Percentiles rank a stretch among this genome's conserved stretches.
Conservation (phyloP, 2,329 filamentous ascomycete species). For the Fusarium tjaetaba region DNA sequence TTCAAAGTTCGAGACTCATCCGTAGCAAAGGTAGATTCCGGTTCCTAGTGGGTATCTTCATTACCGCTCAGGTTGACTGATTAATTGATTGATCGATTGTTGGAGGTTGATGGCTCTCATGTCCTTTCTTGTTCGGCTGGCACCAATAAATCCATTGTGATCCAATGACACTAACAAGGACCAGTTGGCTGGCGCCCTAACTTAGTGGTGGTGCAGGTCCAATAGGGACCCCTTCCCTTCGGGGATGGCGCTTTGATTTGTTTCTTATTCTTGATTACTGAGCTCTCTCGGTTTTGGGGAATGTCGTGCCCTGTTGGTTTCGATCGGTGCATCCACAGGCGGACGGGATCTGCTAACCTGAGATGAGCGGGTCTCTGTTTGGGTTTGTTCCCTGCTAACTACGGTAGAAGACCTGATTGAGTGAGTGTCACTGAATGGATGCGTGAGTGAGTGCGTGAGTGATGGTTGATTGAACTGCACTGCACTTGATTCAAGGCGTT, state of each 20-base stretch:
- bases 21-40: neutral
- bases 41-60: neutral
- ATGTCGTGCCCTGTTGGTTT: neutral
- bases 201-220: constrained; percentile 19
- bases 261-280: constrained; percentile 30
- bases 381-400: neutral
- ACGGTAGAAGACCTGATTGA: neutral
- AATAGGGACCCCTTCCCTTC: constrained; percentile 32
- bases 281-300: neutral
- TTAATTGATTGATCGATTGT: neutral
- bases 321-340: neutral
- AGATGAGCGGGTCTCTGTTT: neutral
- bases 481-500: constrained; percentile 11
- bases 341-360: neutral
- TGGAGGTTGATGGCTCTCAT: neutral
- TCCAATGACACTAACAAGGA: neutral
- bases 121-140: neutral
- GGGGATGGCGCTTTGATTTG: constrained; percentile 32
- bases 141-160: neutral
- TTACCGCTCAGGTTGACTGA: neutral
- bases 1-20: neutral
- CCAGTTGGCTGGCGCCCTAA: constrained; percentile 14
- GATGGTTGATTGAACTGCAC: neutral
- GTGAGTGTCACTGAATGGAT: neutral
- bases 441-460: neutral